Conservation (phyloP, 306 rosid genomes). For the Vicia faba region DNA sequence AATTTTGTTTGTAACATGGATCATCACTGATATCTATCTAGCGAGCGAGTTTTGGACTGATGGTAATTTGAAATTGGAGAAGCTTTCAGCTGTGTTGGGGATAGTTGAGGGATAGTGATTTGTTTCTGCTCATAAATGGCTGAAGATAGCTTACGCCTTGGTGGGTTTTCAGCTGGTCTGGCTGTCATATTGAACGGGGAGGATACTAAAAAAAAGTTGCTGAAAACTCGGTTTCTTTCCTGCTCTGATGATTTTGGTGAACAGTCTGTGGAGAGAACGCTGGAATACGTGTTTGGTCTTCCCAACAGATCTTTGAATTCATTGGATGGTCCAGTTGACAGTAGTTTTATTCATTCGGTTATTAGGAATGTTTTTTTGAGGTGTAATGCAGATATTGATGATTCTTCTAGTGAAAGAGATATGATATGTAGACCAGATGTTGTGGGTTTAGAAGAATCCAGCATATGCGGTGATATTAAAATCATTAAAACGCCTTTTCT, state of each 20-base stretch:
- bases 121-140: slow-evolving; percentile 54
- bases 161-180: slow-evolving; percentile 94
- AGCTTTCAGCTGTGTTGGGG: slow-evolving; percentile 41
- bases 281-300: slow-evolving; percentile 85
- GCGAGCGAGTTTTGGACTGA: slow-evolving; percentile 32
- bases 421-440: slow-evolving; percentile 55
- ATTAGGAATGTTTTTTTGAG: slow-evolving; percentile 60
- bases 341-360: slow-evolving; percentile 49
- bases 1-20: slow-evolving; percentile 40
- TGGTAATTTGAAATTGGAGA: slow-evolving; percentile 39
- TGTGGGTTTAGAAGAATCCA: slow-evolving; percentile 62
- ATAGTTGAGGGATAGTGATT: slow-evolving; percentile 46
- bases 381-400: slow-evolving; percentile 37
- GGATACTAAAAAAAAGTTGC: slow-evolving; percentile 54
- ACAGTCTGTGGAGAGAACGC: slow-evolving; percentile 84
- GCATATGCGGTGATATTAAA: slow-evolving; percentile 83
- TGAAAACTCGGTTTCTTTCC: slow-evolving; percentile 70
- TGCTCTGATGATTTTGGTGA: slow-evolving; percentile 74
- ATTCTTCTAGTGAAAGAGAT: slow-evolving; percentile 44
- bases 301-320: slow-evolving; percentile 68
- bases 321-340: slow-evolving; percentile 57
- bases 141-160: slow-evolving; percentile 68
- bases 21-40: slow-evolving; percentile 27
- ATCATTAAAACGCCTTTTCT: slow-evolving; percentile 61
- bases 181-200: slow-evolving; percentile 75